Conservation (phyloP, 75 land plant genomes). For the Cunninghamia lanceolata region DNA sequence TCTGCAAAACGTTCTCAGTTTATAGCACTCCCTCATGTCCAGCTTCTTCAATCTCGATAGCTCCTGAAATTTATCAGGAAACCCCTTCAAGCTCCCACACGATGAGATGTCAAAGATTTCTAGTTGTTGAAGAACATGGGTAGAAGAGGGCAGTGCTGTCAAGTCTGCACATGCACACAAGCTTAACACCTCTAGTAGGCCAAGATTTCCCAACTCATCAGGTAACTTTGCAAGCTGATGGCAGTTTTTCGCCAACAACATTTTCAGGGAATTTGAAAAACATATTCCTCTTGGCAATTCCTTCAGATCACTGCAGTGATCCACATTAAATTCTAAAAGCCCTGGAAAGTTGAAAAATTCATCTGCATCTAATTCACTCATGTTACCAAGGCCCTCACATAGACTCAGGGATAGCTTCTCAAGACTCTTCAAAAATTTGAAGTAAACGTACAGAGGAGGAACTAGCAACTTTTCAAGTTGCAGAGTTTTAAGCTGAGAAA, state of each 20-base stretch:
- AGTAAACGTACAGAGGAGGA: neutral
- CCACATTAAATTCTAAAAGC: neutral
- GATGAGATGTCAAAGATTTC: neutral
- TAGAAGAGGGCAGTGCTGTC: neutral
- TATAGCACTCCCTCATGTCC: conserved; percentile 3
- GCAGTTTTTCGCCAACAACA: neutral
- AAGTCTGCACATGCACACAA: neutral
- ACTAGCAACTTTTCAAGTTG: neutral
- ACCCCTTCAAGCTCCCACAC: neutral
- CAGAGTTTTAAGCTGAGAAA: neutral
- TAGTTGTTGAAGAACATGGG: neutral
- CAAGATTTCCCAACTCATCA: neutral
- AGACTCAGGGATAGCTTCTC: neutral
- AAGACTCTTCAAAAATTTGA: neutral
- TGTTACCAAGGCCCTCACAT: conserved; percentile 5
- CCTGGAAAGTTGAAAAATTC: neutral
- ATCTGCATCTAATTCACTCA: neutral
- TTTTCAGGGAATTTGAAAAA: neutral
- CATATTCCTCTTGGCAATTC: neutral
- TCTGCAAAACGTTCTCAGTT: neutral
- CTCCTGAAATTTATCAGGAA: neutral
- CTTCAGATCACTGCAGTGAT: conserved; percentile 2
- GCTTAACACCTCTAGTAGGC: neutral
- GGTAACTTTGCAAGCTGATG: neutral
- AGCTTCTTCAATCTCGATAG: neutral